phyloP scores from a whole-genome alignment of 2,329 filamentous ascomycete species.

The Trichoderma sp. region DNA sequence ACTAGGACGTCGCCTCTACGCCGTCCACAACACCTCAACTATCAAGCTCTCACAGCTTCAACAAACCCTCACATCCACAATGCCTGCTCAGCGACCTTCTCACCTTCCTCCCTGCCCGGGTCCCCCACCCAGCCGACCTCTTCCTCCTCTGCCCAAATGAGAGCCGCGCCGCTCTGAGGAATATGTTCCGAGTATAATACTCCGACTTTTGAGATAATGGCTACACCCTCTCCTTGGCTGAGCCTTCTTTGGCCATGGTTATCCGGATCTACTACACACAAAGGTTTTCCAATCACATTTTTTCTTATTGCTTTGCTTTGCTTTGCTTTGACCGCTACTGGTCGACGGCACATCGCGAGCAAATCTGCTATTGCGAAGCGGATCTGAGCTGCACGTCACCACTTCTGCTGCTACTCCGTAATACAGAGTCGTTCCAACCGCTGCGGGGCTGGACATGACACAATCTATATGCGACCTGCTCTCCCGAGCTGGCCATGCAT shows the following conservation, averaged over 20 bases:
- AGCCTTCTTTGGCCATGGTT: slow-evolving; percentile 3
- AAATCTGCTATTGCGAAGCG: slow-evolving; percentile 16
- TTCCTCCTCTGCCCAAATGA: slow-evolving; percentile 62
- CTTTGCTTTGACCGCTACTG: background rate
- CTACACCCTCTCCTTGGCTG: background rate
- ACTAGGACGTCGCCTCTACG: slow-evolving; percentile 10
- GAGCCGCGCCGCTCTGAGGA: slow-evolving; percentile 32
- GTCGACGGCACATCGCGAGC: background rate
- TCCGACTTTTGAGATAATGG: slow-evolving; percentile 26
- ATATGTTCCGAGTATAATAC: background rate
- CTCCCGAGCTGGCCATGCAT: slow-evolving; percentile 18
- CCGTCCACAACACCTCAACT: slow-evolving; percentile 18
- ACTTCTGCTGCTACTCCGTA: slow-evolving; percentile 8
- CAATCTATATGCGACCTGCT: slow-evolving; percentile 5
- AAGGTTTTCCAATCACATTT: background rate
- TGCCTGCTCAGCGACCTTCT: slow-evolving; percentile 60
- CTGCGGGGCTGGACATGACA: slow-evolving; percentile 21
- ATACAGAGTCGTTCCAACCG: background rate
- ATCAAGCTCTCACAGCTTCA: slow-evolving; percentile 16
- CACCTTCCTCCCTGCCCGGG: slow-evolving; percentile 66
- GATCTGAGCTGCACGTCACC: slow-evolving; percentile 19
- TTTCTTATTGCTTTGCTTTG: too few relatives aligned
- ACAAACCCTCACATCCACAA: slow-evolving; percentile 30
- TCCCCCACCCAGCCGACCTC: slow-evolving; percentile 61
- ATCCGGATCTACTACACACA: slow-evolving; percentile 8